Base-by-base conservation (phyloP, 495 filamentous ascomycete genomes). In the Xylona heveae region DNA sequence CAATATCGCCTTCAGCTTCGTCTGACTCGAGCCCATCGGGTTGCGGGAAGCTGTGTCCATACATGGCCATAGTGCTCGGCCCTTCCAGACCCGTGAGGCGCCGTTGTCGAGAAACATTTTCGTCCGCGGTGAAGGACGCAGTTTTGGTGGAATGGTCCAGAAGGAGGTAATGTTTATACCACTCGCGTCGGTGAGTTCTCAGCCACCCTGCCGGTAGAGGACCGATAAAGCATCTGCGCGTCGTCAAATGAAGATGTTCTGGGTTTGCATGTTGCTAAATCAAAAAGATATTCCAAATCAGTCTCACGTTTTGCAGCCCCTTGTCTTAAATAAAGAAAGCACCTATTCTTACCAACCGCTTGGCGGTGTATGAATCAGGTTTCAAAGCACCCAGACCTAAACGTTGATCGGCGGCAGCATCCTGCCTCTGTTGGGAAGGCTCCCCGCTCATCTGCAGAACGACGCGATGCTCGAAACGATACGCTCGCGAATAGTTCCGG, bases 191-290 rank as follows among this genome's bases (percentile, higher is more conserved):
- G 47, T 74, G 66, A 33, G 58, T 64, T 32, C 71, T 70, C 30
- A 74, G 53, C 71, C 71, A 77, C 31, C 68, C 71, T 39, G 68
- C 62, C 3, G 71, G 71, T 22, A 77, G 69, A 14, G 71, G 71
- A 6, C 71, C 71, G 39, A 77, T 73, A 47, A 77, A 77, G 44
- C 61, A 65, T 21, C 71, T 59, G 17, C 68, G 55, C 24, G 59
- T 64, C 5, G 71, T 77, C 38, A 71, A 50, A 44, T 75, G 59
- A 19, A 77, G 44, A 41, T 77, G 71, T 28, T 63, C 55, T 13
- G 71, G 59, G 30, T 61, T 69, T 18, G 69, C 62, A 57, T 77
- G 65, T 41, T 61, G 55, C 69, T 74, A 38, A 37, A 7, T n/a
- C n/a, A n/a, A n/a, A n/a, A n/a, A n/a, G n/a, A n/a, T n/a, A n/a